Evolutionary conservation across 2,329 filamentous ascomycete genomes (phyloP).

Genomic region (Monosporascus sp.): DNA sequence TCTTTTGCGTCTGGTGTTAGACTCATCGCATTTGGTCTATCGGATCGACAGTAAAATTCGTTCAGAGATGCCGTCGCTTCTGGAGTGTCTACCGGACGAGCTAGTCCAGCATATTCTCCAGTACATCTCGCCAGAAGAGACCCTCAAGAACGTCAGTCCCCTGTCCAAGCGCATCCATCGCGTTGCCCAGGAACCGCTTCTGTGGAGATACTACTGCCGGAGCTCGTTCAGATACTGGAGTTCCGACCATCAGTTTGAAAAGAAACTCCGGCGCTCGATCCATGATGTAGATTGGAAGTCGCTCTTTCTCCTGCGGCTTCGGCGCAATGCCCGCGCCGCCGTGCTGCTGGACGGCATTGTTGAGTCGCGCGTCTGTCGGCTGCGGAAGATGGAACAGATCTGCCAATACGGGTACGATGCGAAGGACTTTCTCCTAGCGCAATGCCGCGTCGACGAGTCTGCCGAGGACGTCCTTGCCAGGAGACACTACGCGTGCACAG

Average conservation of each 20-base stretch:
- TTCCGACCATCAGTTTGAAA: constrained; percentile 52
- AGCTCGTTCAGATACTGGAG: constrained; percentile 72
- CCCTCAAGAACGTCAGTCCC: constrained; percentile 41
- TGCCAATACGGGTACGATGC: constrained; percentile 75
- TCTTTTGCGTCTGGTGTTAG: not conserved
- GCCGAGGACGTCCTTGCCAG: constrained; percentile 68
- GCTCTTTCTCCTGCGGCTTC: constrained; percentile 55
- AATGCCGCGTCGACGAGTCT: constrained; percentile 55
- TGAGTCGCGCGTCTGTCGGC: constrained; percentile 62
- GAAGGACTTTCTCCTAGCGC: constrained; percentile 73
- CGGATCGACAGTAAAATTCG: not conserved
- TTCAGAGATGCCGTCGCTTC: constrained; percentile 23
- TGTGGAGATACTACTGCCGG: constrained; percentile 77
- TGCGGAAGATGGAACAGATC: constrained; percentile 66
- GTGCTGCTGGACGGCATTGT: constrained; percentile 64
- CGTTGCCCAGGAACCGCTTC: constrained; percentile 64
- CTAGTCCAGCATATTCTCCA: constrained; percentile 74
- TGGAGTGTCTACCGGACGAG: constrained; percentile 68
- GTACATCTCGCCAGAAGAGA: constrained; percentile 53
- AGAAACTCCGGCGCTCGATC: constrained; percentile 49
- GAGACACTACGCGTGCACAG: constrained; percentile 70
- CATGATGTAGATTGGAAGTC: constrained; percentile 68
- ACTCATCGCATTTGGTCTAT: too few species aligned
- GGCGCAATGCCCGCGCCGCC: constrained; percentile 47
- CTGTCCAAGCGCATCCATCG: constrained; percentile 60